Conservation (phyloP, 805 yeast species). For the Dipodascus albidus region DNA sequence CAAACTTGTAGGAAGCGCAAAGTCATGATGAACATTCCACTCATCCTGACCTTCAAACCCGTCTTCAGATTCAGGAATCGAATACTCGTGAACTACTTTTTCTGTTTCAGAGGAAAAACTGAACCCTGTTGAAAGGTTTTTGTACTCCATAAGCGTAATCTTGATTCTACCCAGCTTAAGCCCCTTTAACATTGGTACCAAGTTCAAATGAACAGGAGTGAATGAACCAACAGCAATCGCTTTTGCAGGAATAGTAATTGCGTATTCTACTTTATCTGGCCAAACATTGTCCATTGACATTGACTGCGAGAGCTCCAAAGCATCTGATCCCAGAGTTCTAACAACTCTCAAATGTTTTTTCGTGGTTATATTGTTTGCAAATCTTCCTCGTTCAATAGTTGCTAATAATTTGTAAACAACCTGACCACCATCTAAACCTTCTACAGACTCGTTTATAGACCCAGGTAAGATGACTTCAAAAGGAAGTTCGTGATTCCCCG, state of each 20-base stretch:
- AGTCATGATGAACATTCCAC: conserved; percentile 60
- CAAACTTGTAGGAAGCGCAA: conserved; percentile 63
- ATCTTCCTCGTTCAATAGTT: conserved; percentile 70
- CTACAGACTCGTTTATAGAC: conserved; percentile 72
- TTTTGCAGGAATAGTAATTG: conserved; percentile 73
- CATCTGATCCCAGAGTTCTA: conserved; percentile 78
- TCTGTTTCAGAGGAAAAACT: conserved; percentile 55
- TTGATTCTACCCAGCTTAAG: conserved; percentile 61
- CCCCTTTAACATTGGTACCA: conserved; percentile 78
- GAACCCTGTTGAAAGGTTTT: conserved; percentile 42
- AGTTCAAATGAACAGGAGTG: conserved; percentile 52
- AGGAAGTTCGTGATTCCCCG: conserved; percentile 84
- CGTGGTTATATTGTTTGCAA: conserved; percentile 50
- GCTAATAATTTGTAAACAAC: conserved; percentile 68
- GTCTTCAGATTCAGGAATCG: conserved; percentile 30
- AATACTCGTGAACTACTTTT: conserved; percentile 41
- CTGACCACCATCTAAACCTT: conserved; percentile 53
- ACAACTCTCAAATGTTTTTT: conserved; percentile 69
- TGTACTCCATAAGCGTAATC: conserved; percentile 56
- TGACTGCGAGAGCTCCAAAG: conserved; percentile 80
- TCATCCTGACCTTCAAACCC: conserved; percentile 34
- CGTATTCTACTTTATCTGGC: conserved; percentile 89
- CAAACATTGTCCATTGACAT: conserved; percentile 90
- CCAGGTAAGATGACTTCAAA: conserved; percentile 82
- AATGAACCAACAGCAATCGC: conserved; percentile 85